Conservation (phyloP, 306 rosid species). For the Carpinus viminea region DNA sequence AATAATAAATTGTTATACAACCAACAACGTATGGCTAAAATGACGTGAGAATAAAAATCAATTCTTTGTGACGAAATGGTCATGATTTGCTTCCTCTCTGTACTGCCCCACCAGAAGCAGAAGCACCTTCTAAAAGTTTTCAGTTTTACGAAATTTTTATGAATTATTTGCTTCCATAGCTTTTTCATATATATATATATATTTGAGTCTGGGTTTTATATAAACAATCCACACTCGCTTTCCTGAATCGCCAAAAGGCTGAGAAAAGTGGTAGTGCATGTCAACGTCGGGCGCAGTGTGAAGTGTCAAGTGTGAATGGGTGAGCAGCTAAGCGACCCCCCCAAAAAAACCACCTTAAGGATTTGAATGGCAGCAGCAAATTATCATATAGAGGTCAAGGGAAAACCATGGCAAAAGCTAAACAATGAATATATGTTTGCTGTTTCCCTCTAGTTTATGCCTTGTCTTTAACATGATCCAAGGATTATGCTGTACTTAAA, state of each 20-base stretch:
- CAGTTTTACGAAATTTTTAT: not conserved
- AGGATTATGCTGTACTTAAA: no score
- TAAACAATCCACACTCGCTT: not conserved
- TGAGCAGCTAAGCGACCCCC: not conserved
- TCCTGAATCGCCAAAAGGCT: not conserved
- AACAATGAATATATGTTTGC: no score
- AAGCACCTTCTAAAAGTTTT: not conserved
- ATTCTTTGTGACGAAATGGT: not conserved
- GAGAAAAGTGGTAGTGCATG: slow-evolving; percentile 11
- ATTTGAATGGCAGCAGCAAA: not conserved
- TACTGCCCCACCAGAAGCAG: not conserved
- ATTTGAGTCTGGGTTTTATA: not conserved
- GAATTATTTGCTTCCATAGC: not conserved
- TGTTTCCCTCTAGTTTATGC: no score
- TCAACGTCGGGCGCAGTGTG: slow-evolving; percentile 17
- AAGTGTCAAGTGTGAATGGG: not conserved
- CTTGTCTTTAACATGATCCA: no score
- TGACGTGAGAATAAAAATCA: no score
- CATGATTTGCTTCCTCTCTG: not conserved
- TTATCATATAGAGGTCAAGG: not conserved
- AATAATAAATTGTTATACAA: no score
- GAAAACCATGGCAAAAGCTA: not conserved
- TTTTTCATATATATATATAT: not conserved
- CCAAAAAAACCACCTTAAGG: not conserved
- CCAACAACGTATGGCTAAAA: no score